Percentiles rank a stretch among this genome's conserved stretches.
These are phyloP conservation scores for Boletus fagicola DNA, from an alignment of 768 basidiomycete species.

Conservation along the genomic window DNA sequence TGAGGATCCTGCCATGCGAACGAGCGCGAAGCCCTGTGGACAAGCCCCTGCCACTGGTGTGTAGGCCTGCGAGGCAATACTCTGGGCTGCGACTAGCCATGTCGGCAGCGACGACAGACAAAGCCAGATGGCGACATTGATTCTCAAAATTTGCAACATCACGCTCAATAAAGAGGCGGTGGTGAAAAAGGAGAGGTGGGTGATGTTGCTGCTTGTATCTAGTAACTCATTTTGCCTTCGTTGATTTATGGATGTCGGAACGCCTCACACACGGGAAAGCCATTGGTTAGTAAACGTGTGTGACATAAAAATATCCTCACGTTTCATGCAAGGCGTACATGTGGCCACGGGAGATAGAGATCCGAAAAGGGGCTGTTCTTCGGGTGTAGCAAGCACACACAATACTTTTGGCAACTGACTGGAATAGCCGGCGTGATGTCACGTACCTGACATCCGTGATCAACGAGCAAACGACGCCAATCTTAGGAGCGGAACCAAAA, in stretches of 20 bases:
- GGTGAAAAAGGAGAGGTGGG: background rate
- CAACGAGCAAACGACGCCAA: background rate
- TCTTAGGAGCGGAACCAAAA: too few relatives aligned
- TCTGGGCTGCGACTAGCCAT: constrained; percentile 21
- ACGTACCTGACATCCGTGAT: background rate
- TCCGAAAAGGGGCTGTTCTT: background rate
- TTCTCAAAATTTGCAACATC: background rate
- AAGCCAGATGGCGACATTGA: constrained; percentile 8
- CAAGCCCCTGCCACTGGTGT: constrained; percentile 23
- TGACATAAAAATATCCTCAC: background rate
- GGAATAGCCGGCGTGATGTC: background rate
- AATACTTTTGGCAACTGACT: background rate
- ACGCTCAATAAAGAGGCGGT: background rate
- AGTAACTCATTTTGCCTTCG: background rate
- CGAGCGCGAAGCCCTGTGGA: constrained; percentile 26
- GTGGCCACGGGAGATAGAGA: background rate
- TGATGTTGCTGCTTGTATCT: background rate
- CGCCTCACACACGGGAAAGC: background rate
- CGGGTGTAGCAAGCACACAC: background rate
- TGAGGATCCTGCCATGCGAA: constrained; percentile 28
- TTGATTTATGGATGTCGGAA: background rate
- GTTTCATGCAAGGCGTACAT: background rate
- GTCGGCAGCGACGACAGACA: constrained; percentile 3
- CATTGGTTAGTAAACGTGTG: background rate
- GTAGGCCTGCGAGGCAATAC: constrained; percentile 26